Evolutionary conservation across 345 rosid genomes (phyloP), one percentile per base, ranked within the genome.

Genomic region (Lumnitzera racemosa): DNA sequence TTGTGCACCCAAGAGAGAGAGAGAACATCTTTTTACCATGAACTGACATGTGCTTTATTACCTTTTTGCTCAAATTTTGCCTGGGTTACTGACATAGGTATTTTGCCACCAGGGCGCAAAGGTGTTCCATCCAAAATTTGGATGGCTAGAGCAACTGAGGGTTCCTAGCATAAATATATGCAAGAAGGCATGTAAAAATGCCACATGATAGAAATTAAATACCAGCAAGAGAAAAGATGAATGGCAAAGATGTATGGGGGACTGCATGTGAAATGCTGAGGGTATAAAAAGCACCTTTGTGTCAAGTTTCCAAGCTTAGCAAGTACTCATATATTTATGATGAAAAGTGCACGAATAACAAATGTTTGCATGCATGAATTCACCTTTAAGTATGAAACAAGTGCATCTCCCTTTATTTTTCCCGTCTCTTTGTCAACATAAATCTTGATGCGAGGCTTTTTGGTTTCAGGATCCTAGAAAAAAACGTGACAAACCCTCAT

Each of bases 31-130:
- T 31, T 43, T 29, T 10, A 43, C 55, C 10, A 24, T 31, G 24
- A 7, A 60, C 13, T 24, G n/a, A 20, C 31, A 24, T 43, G 56
- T 31, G 23, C 12, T 53, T 48, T 61, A 41, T 64, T 64, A 94
- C 99, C 99, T 81, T 86, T 95, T 81, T 90, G 96, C 81, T 90
- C 87, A 67, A 95, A 90, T 68, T 86, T 84, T 59, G 99, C 99
- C 70, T 24, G 78, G 65, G 79, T 79, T 57, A 90, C 99, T 0
- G 95, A 80, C 94, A 95, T 90, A 41, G 78, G 83, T 51, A 82
- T 70, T 66, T 79, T 83, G 66, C 87, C 97, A 71, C 72, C 84
- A 2, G 84, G 91, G 31, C 95, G 96, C 23, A 95, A 78, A n/a
- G 99, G 86, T 66, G 91, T 65, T 59, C 96, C 99, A 60, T 90